Evolutionary conservation across 176 grass and related monocot species (phyloP).

Genomic region (Lolium perenne): DNA sequence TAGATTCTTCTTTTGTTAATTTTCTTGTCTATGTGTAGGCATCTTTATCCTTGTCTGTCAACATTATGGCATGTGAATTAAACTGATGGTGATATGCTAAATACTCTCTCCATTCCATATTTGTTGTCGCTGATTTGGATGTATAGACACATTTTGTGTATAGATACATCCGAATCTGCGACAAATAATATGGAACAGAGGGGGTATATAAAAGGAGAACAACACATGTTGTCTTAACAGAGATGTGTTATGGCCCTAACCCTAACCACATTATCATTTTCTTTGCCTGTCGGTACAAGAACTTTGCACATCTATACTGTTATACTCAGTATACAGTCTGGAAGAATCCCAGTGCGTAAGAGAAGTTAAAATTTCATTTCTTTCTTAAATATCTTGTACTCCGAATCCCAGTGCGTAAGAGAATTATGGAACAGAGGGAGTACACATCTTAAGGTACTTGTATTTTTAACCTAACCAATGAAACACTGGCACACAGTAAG

Average conservation of each 20-base stretch:
- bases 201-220: not conserved
- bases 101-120: not conserved
- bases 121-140: too few relatives aligned
- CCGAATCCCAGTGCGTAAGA: too few relatives aligned
- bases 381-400: too few relatives aligned
- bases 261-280: not conserved
- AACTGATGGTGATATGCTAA: conserved; percentile 5
- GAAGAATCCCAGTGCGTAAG: not conserved
- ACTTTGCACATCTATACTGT: not conserved
- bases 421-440: too few relatives aligned
- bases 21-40: not conserved
- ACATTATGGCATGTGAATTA: not conserved
- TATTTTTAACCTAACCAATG: too few relatives aligned
- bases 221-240: not conserved
- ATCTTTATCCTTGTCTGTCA: not conserved
- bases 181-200: too few relatives aligned
- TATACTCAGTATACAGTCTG: not conserved
- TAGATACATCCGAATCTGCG: too few relatives aligned
- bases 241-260: not conserved
- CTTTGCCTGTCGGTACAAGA: not conserved
- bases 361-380: not conserved
- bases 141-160: too few relatives aligned
- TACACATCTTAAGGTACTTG: too few relatives aligned
- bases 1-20: not conserved
- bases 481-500: too few relatives aligned